Conservation (phyloP, 371 early-diverging fungal species). For the Dichotomocladium elegans region DNA sequence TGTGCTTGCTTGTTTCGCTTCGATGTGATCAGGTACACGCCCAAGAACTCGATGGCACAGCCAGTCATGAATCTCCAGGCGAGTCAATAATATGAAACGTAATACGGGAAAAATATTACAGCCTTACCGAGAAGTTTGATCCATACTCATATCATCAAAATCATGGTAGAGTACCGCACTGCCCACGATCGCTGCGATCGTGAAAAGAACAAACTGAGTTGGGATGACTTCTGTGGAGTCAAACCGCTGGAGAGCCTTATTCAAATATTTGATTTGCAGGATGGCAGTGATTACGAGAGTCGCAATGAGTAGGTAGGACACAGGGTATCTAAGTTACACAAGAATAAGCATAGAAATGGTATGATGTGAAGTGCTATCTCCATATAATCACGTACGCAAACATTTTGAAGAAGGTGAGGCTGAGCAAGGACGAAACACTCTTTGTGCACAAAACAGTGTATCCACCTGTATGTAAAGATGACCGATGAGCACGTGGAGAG, state of each 20-base stretch:
- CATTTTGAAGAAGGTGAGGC: slow-evolving; percentile 59
- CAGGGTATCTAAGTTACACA: slow-evolving; percentile 37
- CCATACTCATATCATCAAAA: slow-evolving; percentile 58
- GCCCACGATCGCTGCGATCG: slow-evolving; percentile 72
- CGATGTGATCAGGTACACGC: slow-evolving; percentile 72
- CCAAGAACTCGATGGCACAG: slow-evolving; percentile 66
- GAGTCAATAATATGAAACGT: not conserved
- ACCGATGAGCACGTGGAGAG: no score
- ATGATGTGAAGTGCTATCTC: not conserved
- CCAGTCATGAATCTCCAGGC: slow-evolving; percentile 50
- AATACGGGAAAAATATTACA: not conserved
- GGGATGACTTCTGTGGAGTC: slow-evolving; percentile 79
- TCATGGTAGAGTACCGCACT: slow-evolving; percentile 71
- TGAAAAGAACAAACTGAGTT: slow-evolving; percentile 78
- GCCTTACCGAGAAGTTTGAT: slow-evolving; percentile 33
- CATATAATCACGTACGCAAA: slow-evolving; percentile 43
- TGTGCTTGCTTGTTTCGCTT: slow-evolving; percentile 29
- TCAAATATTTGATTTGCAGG: slow-evolving; percentile 70
- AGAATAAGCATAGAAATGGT: not conserved
- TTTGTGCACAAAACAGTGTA: slow-evolving; percentile 79
- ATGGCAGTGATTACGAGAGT: slow-evolving; percentile 64
- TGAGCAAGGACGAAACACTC: slow-evolving; percentile 67
- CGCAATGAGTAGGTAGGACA: slow-evolving; percentile 62
- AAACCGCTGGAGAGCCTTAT: slow-evolving; percentile 66
- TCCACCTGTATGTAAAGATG: slow-evolving; percentile 64